Evolutionary conservation across 768 basidiomycete genomes (phyloP).

Genomic region (Vararia minispora): DNA sequence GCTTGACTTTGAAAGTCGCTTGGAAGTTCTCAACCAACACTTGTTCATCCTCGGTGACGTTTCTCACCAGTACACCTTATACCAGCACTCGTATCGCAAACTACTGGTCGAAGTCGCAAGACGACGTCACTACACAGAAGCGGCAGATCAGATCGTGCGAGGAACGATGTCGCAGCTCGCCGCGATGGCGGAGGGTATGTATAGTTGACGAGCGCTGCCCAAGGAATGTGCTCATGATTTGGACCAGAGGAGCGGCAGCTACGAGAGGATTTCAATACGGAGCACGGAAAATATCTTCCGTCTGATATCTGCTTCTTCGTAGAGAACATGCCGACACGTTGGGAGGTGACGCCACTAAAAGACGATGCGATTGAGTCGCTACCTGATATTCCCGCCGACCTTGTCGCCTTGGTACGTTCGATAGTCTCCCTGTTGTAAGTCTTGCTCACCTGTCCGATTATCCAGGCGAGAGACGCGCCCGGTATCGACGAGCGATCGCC

Average conservation of each 20-base stretch:
- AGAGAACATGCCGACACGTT: constrained; percentile 61
- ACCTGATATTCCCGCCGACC: constrained; percentile 50
- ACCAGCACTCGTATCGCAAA: constrained; percentile 63
- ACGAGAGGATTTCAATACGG: constrained; percentile 58
- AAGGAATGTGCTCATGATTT: not conserved
- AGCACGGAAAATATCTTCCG: constrained; percentile 65
- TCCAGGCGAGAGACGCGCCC: constrained; percentile 23
- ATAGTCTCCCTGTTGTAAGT: not conserved
- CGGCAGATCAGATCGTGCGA: constrained; percentile 49
- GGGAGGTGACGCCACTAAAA: constrained; percentile 51
- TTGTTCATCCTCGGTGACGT: constrained; percentile 52
- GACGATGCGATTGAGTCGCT: constrained; percentile 46
- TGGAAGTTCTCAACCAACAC: constrained; percentile 48
- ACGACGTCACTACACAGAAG: constrained; percentile 54
- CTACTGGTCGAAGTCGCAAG: constrained; percentile 65
- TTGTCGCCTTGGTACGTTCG: constrained; percentile 39
- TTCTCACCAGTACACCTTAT: constrained; percentile 54
- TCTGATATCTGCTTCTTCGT: constrained; percentile 74
- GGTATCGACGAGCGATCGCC: too few relatives aligned
- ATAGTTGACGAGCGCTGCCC: constrained; percentile 1
- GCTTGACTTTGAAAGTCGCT: constrained; percentile 47
- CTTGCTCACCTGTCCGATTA: too few relatives aligned
- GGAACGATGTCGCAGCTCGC: constrained; percentile 56
- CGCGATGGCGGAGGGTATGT: constrained; percentile 53
- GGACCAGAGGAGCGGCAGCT: constrained; percentile 55